These are phyloP conservation scores for Plasmodium inui DNA, from an alignment of 169 alveolate species.

Conservation along the genomic window DNA sequence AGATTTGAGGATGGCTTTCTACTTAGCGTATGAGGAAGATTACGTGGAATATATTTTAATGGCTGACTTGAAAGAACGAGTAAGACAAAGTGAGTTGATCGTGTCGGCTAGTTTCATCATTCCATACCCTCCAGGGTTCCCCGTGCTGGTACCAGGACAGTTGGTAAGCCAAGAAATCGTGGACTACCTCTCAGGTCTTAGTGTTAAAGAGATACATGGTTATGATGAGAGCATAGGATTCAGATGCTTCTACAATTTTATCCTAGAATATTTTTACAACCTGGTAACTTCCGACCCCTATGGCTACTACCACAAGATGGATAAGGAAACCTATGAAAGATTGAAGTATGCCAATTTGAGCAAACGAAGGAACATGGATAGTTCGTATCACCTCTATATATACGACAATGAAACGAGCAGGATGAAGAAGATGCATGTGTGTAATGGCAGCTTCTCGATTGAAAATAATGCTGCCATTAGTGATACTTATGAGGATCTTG, in stretches of 20 bases:
- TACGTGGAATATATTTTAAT: constrained; percentile 65
- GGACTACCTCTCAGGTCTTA: constrained; percentile 73
- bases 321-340: constrained; percentile 27
- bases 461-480: not conserved
- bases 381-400: constrained; percentile 13
- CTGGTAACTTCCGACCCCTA: constrained; percentile 22
- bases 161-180: constrained; percentile 73
- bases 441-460: constrained; percentile 7
- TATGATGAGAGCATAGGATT: constrained; percentile 74
- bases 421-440: constrained; percentile 39
- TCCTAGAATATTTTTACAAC: constrained; percentile 44
- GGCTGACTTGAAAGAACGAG: constrained; percentile 37
- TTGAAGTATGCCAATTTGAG: constrained; percentile 18
- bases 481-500: not conserved
- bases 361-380: constrained; percentile 13
- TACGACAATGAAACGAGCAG: constrained; percentile 32
- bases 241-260: constrained; percentile 65
- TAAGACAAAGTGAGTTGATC: constrained; percentile 23
- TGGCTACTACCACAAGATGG: constrained; percentile 30
- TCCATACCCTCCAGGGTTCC: constrained; percentile 82
- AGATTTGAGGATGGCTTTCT: constrained; percentile 77
- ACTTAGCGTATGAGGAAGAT: constrained; percentile 79
- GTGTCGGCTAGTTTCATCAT: constrained; percentile 80
- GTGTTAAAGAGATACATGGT: constrained; percentile 81
- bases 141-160: constrained; percentile 82